Percentiles rank a stretch among this genome's conserved stretches.
Evolutionary conservation across 345 rosid genomes (phyloP).

Genomic region (Pistacia vera): DNA sequence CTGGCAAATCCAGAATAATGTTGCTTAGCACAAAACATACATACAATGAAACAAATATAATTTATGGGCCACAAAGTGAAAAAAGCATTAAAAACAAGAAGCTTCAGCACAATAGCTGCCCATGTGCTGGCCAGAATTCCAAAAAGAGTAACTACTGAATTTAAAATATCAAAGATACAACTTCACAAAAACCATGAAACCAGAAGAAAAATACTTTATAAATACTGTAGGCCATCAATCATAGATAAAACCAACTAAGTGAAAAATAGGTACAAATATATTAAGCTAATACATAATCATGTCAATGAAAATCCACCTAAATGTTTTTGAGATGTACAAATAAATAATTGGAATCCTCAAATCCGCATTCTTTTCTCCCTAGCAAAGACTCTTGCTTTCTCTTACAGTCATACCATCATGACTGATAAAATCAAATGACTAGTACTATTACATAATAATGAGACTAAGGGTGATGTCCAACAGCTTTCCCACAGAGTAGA

Average conservation of each 20-base stretch:
- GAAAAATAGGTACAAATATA: background rate
- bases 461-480: constrained; percentile 45
- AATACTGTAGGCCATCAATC: background rate
- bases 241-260: background rate
- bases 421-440: constrained; percentile 19
- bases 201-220: background rate
- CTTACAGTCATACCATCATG: constrained; percentile 49
- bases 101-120: too few relatives aligned
- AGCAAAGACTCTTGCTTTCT: constrained; percentile 4
- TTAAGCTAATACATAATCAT: constrained; percentile 4
- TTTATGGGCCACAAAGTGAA: too few relatives aligned
- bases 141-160: too few relatives aligned
- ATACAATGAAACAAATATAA: too few relatives aligned
- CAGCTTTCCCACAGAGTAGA: constrained; percentile 84
- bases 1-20: too few relatives aligned
- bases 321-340: constrained; percentile 13
- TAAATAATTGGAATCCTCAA: constrained; percentile 19
- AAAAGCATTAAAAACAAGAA: too few relatives aligned
- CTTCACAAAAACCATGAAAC: background rate
- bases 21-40: too few relatives aligned
- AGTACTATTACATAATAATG: constrained; percentile 5
- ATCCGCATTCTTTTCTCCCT: background rate
- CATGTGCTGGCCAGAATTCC: too few relatives aligned
- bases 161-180: too few relatives aligned
- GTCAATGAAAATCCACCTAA: background rate